phyloP scores from a whole-genome alignment of 495 filamentous ascomycete genomes.

The Aspergillus panamensis region DNA sequence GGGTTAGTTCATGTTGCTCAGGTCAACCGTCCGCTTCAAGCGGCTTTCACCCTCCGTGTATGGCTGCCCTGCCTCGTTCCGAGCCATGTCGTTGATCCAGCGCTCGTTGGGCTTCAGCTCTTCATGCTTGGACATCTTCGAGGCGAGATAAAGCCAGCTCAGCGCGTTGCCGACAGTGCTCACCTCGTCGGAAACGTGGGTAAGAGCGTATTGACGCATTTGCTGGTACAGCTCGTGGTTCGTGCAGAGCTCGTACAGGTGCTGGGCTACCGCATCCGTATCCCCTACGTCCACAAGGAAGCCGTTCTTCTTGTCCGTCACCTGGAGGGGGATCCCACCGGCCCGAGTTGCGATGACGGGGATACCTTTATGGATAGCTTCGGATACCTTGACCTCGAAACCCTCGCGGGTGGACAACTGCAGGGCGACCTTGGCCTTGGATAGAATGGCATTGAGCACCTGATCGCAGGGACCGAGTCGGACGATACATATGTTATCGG shows the following conservation, averaged over 20 bases:
- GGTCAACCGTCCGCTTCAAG: constrained; percentile 43
- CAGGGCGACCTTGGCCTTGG: constrained; percentile 66
- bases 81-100: constrained; percentile 81
- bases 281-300: constrained; percentile 76
- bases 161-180: constrained; percentile 78
- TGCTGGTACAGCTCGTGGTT: constrained; percentile 58
- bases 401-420: constrained; percentile 83
- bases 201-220: constrained; percentile 65
- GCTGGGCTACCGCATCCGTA: constrained; percentile 64
- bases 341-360: constrained; percentile 76
- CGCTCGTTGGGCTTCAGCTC: constrained; percentile 45
- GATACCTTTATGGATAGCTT: constrained; percentile 80
- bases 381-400: constrained; percentile 88
- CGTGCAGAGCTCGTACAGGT: constrained; percentile 67
- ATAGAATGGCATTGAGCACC: constrained; percentile 74
- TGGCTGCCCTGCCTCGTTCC: constrained; percentile 58
- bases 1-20: constrained; percentile 31
- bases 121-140: constrained; percentile 54
- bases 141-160: constrained; percentile 72
- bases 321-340: constrained; percentile 80
- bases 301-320: constrained; percentile 68
- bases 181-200: constrained; percentile 75
- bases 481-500: constrained; percentile 67
- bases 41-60: constrained; percentile 60
- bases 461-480: constrained; percentile 77